Conservation (phyloP, 2,329 filamentous ascomycete species). For the Monosporascus cannonballus region DNA sequence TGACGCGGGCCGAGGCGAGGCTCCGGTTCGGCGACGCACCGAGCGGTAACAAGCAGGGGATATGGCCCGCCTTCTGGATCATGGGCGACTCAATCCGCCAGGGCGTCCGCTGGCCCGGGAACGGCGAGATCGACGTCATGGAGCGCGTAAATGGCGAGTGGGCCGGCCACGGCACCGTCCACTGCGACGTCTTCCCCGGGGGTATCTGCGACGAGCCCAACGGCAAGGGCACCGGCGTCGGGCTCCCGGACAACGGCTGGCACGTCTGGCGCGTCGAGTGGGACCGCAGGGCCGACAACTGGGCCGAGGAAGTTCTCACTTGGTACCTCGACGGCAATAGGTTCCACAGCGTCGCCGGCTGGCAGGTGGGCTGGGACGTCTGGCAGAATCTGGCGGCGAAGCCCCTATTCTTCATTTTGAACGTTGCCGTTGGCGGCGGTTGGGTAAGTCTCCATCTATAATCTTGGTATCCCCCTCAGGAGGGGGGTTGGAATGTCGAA, state of each 20-base stretch:
- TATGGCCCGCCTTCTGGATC: slow-evolving; percentile 51
- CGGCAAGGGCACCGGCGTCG: slow-evolving; percentile 31
- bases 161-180: slow-evolving; percentile 40
- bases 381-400: slow-evolving; percentile 39
- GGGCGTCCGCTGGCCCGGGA: slow-evolving; percentile 41
- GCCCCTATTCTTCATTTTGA: slow-evolving; percentile 40
- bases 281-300: slow-evolving; percentile 37
- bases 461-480: no score
- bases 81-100: slow-evolving; percentile 40
- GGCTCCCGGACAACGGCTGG: slow-evolving; percentile 40
- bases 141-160: slow-evolving; percentile 42
- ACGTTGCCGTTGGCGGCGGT: slow-evolving; percentile 41
- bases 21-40: slow-evolving; percentile 38
- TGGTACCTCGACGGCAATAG: slow-evolving; percentile 41
- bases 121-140: slow-evolving; percentile 46
- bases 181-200: slow-evolving; percentile 39
- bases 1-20: slow-evolving; percentile 37
- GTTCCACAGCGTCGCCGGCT: slow-evolving; percentile 38
- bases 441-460: slow-evolving; percentile 10
- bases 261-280: slow-evolving; percentile 43
- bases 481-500: not conserved
- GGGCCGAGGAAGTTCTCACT: slow-evolving; percentile 41
- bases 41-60: slow-evolving; percentile 36
- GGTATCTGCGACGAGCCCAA: slow-evolving; percentile 42
- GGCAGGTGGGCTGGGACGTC: slow-evolving; percentile 31